Evolutionary conservation across 2,329 filamentous ascomycete genomes (phyloP), one percentile per base, ranked within the genome.

Genomic region (Paecilomyces sp.): DNA sequence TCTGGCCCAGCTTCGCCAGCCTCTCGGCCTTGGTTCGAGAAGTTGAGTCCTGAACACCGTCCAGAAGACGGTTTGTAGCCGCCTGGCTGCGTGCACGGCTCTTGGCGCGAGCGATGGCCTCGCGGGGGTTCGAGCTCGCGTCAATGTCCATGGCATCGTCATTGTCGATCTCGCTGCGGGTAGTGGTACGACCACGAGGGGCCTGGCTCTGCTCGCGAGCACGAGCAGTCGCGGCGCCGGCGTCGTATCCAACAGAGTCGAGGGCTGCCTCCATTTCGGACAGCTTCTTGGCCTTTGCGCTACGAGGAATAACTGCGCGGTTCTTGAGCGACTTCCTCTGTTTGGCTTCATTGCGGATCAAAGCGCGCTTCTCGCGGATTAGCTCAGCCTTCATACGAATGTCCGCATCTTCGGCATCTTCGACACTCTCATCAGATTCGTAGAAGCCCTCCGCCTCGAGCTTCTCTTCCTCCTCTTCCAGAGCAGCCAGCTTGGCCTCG

Each of bases 261-360:
- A 99, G 85, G 61, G 90, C 89, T 61, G 88, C 85, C 75, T 96
- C 89, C 84, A 97, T 91, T 75, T 95, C 87, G 24, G 90, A 89
- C 57, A 96, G 82, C 63, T 90, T 88, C 81, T 92, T 91, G 74
- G 91, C 85, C 73, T 88, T 86, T 66, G 86, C 84, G 67, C 88
- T 89, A 70, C 94, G 88, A 25, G 94, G 95, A 65, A 99, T 95
- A 67, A 93, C 85, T 63, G 94, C 93, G 67, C 92, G 87, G 82
- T 99, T 99, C 88, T 99, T 97, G 74, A 99, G 86, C 51, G 88
- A 89, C 83, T 96, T 97, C 79, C 91, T 90, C 88, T 96, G 92
- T 79, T 90, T 90, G 64, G 91, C 90, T 70, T 96, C 94, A 78
- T 97, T 97, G 73, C 90, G 87, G 78, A 97, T 94, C 63, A 97